These are phyloP conservation scores for Camelina laxa DNA, from an alignment of 345 rosid genomes.

Conservation along the genomic window DNA sequence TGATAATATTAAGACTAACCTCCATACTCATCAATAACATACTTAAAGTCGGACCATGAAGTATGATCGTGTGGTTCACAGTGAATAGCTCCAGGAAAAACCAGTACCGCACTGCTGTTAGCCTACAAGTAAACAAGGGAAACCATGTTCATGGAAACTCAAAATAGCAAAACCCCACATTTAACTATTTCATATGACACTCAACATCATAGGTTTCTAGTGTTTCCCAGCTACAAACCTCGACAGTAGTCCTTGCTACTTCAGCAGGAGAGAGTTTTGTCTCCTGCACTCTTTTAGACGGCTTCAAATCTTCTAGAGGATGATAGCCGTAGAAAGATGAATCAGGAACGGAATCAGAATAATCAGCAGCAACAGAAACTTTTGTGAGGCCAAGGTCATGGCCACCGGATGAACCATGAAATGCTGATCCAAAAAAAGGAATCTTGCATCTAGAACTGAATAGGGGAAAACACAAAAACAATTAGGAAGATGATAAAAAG, in stretches of 20 bases:
- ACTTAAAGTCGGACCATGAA: constrained; percentile 85
- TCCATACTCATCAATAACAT: constrained; percentile 92
- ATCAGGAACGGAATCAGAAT: constrained; percentile 89
- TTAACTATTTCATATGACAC: constrained; percentile 1
- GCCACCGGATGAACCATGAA: constrained; percentile 57
- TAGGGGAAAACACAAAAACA: constrained; percentile 6
- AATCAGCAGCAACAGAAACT: constrained; percentile 97
- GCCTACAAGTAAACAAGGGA: constrained; percentile 54
- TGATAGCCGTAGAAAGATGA: constrained; percentile 88
- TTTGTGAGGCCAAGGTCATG: constrained; percentile 67
- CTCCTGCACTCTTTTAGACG: constrained; percentile 59
- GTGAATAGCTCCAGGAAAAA: constrained; percentile 85
- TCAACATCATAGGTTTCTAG: constrained; percentile 5
- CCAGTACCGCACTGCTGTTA: constrained; percentile 69
- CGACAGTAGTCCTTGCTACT: constrained; percentile 83
- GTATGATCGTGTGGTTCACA: constrained; percentile 83
- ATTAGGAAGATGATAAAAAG: background rate
- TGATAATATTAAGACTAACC: constrained; percentile 49
- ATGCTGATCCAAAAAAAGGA: constrained; percentile 58
- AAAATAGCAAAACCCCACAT: background rate
- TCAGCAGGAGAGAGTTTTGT: constrained; percentile 76
- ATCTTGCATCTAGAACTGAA: constrained; percentile 60
- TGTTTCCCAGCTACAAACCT: constrained; percentile 52
- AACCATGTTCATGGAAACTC: constrained; percentile 19
- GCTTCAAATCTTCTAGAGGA: constrained; percentile 88